These are phyloP conservation scores for Onygenales sp. DNA, from an alignment of 2,329 filamentous ascomycete species.

Conservation along the genomic window DNA sequence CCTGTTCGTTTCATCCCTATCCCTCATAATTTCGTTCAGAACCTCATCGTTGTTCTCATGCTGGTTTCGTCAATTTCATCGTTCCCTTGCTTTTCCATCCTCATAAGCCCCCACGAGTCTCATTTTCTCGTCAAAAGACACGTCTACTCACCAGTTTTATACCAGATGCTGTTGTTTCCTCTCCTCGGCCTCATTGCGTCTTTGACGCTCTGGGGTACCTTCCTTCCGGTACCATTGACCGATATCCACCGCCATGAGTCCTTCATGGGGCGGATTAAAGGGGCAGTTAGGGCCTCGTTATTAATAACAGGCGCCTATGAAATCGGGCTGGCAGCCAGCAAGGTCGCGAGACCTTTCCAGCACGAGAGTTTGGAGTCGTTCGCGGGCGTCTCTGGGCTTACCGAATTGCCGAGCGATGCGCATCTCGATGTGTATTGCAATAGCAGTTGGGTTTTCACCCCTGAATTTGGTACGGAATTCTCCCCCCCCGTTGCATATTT, in stretches of 20 bases:
- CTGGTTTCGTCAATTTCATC: too few species aligned
- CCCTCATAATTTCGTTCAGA: too few species aligned
- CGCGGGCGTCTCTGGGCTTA: background rate
- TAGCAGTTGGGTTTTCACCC: background rate
- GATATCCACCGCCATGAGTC: slow-evolving; percentile 13
- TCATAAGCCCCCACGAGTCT: background rate
- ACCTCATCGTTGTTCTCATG: too few species aligned
- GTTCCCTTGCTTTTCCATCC: background rate
- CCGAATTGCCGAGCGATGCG: background rate
- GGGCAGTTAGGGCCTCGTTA: slow-evolving; percentile 10
- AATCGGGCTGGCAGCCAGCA: slow-evolving; percentile 7
- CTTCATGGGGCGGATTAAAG: slow-evolving; percentile 11
- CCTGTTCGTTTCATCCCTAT: too few species aligned
- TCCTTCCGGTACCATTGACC: slow-evolving; percentile 14
- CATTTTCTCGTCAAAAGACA: too few species aligned
- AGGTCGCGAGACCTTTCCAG: slow-evolving; percentile 3
- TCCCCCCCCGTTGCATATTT: background rate
- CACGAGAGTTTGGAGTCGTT: background rate
- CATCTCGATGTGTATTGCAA: background rate
- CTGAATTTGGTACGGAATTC: background rate
- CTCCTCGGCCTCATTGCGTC: slow-evolving; percentile 14
- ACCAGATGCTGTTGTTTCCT: slow-evolving; percentile 13
- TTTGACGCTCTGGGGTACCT: slow-evolving; percentile 17
- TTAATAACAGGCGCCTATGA: slow-evolving; percentile 12
- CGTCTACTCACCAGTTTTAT: background rate